Conservation (phyloP, 75 land plant genomes). For the Picea glauca region DNA sequence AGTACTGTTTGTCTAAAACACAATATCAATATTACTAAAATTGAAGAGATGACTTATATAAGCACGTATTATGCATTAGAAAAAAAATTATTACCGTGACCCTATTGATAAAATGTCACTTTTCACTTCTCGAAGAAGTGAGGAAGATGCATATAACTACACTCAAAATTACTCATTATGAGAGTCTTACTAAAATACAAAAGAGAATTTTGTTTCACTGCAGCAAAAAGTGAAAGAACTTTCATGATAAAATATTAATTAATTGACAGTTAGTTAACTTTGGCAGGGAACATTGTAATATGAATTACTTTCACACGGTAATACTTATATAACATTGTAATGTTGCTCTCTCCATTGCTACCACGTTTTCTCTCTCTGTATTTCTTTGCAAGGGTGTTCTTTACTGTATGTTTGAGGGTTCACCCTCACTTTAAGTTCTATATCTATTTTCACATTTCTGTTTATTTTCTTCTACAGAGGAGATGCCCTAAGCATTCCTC, state of each 20-base stretch:
- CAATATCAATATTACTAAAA: not conserved
- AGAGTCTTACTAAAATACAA: not conserved
- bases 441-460: too few species aligned
- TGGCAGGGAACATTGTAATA: not conserved
- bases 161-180: not conserved
- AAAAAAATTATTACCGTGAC: not conserved
- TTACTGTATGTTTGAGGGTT: too few species aligned
- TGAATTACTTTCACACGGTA: not conserved
- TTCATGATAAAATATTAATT: not conserved
- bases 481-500: not conserved
- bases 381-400: too few species aligned
- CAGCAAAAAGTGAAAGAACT: not conserved
- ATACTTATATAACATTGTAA: not conserved
- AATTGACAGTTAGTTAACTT: not conserved
- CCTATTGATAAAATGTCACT: not conserved
- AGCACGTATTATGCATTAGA: not conserved
- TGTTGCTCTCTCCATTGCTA: too few species aligned
- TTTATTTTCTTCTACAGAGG: too few species aligned
- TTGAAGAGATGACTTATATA: not conserved
- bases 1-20: not conserved
- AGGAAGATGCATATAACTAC: not conserved
- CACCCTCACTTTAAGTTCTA: too few species aligned
- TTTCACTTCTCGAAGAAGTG: not conserved
- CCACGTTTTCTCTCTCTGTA: too few species aligned
- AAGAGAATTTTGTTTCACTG: not conserved